phyloP scores from a whole-genome alignment of 1,284 basidiomycete species.

The Grifola frondosa region DNA sequence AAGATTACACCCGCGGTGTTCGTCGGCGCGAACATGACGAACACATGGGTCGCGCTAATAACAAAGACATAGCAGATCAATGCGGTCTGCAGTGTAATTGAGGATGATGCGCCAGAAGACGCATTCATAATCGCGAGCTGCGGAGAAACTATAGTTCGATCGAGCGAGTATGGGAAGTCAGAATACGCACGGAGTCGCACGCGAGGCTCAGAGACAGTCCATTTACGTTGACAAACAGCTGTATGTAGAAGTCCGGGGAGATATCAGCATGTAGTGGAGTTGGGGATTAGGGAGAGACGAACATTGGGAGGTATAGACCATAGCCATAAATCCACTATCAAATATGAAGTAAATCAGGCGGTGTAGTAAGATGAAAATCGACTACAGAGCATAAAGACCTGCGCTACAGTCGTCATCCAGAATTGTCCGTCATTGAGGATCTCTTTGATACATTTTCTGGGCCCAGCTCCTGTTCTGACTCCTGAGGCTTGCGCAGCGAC shows the following conservation, averaged over 20 bases:
- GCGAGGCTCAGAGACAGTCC: constrained; percentile 38
- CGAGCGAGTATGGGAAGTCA: neutral
- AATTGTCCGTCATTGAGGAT: no score
- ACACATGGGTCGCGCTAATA: constrained; percentile 12
- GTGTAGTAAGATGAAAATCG: no score
- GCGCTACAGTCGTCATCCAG: no score
- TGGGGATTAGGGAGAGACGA: neutral
- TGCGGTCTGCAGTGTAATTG: constrained; percentile 17
- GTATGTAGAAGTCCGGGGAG: constrained; percentile 47
- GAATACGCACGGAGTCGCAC: constrained; percentile 43
- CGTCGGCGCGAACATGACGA: constrained; percentile 19
- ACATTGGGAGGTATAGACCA: constrained; percentile 8
- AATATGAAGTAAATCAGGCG: no score
- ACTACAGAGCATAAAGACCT: no score
- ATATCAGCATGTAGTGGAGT: neutral
- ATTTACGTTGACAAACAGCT: constrained; percentile 44
- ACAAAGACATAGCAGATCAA: constrained; percentile 8
- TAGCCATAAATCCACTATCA: neutral
- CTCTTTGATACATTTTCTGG: no score
- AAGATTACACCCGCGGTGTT: constrained; percentile 8
- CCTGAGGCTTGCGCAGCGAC: no score
- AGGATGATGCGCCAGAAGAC: constrained; percentile 13
- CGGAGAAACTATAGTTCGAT: constrained; percentile 2
- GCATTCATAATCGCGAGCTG: constrained; percentile 25
- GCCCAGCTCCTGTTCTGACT: no score